Evolutionary conservation across 441 rosid genomes (phyloP).

Genomic region (Populus hybrid): DNA sequence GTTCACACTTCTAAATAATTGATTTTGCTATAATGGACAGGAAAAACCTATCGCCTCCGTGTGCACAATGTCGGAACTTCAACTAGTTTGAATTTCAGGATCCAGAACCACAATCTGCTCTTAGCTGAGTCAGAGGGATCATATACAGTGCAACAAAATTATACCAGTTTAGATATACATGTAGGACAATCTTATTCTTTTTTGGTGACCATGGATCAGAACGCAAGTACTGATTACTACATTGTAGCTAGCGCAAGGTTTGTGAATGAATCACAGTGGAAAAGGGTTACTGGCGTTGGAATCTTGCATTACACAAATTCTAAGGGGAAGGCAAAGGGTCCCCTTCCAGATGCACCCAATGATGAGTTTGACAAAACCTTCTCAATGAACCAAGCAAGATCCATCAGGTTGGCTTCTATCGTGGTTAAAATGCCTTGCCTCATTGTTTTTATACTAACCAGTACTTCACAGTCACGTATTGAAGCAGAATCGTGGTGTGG

Average conservation of each 20-base stretch:
- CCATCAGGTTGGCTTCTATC: slow-evolving; percentile 63
- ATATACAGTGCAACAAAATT: slow-evolving; percentile 86
- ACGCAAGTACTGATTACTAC: slow-evolving; percentile 89
- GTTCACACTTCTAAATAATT: not conserved
- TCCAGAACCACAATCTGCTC: slow-evolving; percentile 81
- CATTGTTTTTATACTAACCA: not conserved
- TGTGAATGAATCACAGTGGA: slow-evolving; percentile 81
- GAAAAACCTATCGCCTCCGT: slow-evolving; percentile 79
- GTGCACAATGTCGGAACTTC: slow-evolving; percentile 89
- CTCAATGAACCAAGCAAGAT: slow-evolving; percentile 98
- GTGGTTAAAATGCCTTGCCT: not conserved
- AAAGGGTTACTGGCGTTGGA: slow-evolving; percentile 90
- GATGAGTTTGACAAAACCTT: slow-evolving; percentile 79
- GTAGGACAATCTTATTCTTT: slow-evolving; percentile 92
- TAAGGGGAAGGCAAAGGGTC: slow-evolving; percentile 79
- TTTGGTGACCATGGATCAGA: slow-evolving; percentile 89
- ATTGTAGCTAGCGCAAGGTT: slow-evolving; percentile 92
- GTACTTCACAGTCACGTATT: too few species aligned
- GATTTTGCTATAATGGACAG: slow-evolving; percentile 36
- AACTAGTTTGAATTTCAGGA: slow-evolving; percentile 87
- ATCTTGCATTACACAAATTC: slow-evolving; percentile 86
- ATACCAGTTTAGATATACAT: slow-evolving; percentile 89
- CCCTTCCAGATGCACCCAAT: slow-evolving; percentile 73
- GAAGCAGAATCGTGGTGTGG: not conserved
- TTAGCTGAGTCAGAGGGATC: slow-evolving; percentile 84